Conservation (phyloP, 1,139 yeast species). For the Keqinozyma sinolaborantium region DNA sequence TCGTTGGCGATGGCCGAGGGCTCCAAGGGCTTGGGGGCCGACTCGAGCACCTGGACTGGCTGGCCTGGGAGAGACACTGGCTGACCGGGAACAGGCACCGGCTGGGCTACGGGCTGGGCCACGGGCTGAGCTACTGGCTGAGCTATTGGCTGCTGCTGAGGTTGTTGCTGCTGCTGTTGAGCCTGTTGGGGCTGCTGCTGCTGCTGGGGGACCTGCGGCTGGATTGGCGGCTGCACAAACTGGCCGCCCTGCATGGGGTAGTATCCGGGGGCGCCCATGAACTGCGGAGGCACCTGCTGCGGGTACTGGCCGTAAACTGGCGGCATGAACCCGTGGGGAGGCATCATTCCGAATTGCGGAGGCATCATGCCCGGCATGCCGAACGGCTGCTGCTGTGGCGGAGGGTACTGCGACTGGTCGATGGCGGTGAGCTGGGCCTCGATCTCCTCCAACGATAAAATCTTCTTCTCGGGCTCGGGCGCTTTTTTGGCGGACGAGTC, state of each 20-base stretch:
- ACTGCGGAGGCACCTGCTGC: conserved; percentile 19
- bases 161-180: background rate
- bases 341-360: conserved; percentile 40
- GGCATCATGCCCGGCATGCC: conserved; percentile 40
- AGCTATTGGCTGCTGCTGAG: too few species aligned
- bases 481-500: conserved; percentile 16
- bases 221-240: conserved; percentile 18
- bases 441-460: conserved; percentile 69
- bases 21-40: conserved; percentile 20
- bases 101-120: conserved; percentile 5
- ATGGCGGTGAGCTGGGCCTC: conserved; percentile 67
- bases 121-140: conserved; percentile 10
- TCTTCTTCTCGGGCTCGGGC: conserved; percentile 31
- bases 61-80: conserved; percentile 11
- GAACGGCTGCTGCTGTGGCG: conserved; percentile 24
- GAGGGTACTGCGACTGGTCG: conserved; percentile 28
- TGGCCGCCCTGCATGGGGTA: conserved; percentile 4
- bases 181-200: conserved; percentile 9
- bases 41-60: conserved; percentile 7
- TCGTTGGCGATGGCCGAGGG: conserved; percentile 13
- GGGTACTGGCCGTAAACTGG: conserved; percentile 37
- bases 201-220: conserved; percentile 10
- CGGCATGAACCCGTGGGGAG: conserved; percentile 36
- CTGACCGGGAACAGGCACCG: conserved; percentile 12
- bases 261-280: conserved; percentile 16